Evolutionary conservation across 2,329 filamentous ascomycete species (phyloP).

Genomic region (Blastomyces emzantsi): DNA sequence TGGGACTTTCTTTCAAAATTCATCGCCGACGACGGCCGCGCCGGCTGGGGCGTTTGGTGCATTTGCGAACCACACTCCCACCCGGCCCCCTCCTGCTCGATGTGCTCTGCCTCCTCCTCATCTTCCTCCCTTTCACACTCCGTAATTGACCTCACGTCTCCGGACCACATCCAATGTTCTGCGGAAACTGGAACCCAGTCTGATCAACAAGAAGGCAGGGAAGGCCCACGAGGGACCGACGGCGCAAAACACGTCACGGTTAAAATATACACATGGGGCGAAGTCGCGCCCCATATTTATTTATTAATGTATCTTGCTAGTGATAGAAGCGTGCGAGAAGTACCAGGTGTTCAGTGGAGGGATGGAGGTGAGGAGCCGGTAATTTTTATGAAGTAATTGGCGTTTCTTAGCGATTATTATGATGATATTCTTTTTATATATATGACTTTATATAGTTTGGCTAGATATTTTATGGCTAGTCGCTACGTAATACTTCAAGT

Average conservation of each 20-base stretch:
- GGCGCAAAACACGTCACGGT: slow-evolving; percentile 35
- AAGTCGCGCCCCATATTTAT: slow-evolving; percentile 63
- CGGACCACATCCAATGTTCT: background rate
- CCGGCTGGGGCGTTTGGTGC: slow-evolving; percentile 41
- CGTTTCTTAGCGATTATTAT: background rate
- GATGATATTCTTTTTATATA: background rate
- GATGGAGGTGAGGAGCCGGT: slow-evolving; percentile 52
- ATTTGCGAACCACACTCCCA: slow-evolving; percentile 21
- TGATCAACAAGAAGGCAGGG: background rate
- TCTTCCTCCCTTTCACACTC: background rate
- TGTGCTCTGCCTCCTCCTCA: background rate
- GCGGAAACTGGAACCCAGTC: background rate
- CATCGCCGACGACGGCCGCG: slow-evolving; percentile 30
- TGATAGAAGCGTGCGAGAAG: slow-evolving; percentile 48
- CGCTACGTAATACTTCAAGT: no score
- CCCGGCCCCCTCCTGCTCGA: background rate
- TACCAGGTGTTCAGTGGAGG: slow-evolving; percentile 55
- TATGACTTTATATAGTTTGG: background rate
- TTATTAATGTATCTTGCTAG: slow-evolving; percentile 66
- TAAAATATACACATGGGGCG: slow-evolving; percentile 69
- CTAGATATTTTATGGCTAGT: no score
- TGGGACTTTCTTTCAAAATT: slow-evolving; percentile 35
- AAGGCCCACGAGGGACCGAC: no score
- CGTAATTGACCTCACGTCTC: slow-evolving; percentile 1
- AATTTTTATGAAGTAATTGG: slow-evolving; percentile 35